Conservation (phyloP, 2,329 filamentous ascomycete species). For the Thielaviopsis musarum region DNA sequence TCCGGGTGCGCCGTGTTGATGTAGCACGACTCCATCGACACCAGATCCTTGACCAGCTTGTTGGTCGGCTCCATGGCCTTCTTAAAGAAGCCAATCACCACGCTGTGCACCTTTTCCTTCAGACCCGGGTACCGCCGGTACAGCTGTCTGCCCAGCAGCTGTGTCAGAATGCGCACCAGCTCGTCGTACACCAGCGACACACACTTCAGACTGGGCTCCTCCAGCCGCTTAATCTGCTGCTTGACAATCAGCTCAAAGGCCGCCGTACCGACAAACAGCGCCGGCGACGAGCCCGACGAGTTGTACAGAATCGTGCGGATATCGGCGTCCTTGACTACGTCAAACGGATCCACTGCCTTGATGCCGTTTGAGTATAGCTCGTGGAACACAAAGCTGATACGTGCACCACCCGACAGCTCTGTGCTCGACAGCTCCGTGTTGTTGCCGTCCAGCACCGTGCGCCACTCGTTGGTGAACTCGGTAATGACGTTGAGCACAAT, state of each 20-base stretch:
- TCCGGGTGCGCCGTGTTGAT: conserved; percentile 98
- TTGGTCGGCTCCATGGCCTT: conserved; percentile 97
- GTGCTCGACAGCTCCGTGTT: conserved; percentile 89
- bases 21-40: conserved; percentile 91
- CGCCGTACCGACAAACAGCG: conserved; percentile 89
- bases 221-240: conserved; percentile 90
- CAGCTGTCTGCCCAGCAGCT: conserved; percentile 72
- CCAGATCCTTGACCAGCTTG: conserved; percentile 85
- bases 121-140: conserved; percentile 87
- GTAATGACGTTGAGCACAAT: conserved; percentile 98
- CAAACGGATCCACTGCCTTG: conserved; percentile 95
- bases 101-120: conserved; percentile 91
- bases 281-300: conserved; percentile 94
- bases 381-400: conserved; percentile 99
- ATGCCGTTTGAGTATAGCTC: conserved; percentile 95
- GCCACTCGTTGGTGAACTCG: conserved; percentile 95
- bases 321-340: conserved; percentile 91
- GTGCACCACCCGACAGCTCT: conserved; percentile 87
- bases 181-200: conserved; percentile 96
- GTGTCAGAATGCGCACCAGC: conserved; percentile 82
- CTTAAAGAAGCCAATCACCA: conserved; percentile 92
- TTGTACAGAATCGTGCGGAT: conserved; percentile 97
- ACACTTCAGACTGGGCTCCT: conserved; percentile 95
- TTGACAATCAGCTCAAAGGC: conserved; percentile 99
- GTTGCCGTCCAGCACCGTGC: conserved; percentile 88